Evolutionary conservation across 441 rosid genomes (phyloP), one percentile per base, ranked within the genome.

Genomic region (Bruguiera hainesii): DNA sequence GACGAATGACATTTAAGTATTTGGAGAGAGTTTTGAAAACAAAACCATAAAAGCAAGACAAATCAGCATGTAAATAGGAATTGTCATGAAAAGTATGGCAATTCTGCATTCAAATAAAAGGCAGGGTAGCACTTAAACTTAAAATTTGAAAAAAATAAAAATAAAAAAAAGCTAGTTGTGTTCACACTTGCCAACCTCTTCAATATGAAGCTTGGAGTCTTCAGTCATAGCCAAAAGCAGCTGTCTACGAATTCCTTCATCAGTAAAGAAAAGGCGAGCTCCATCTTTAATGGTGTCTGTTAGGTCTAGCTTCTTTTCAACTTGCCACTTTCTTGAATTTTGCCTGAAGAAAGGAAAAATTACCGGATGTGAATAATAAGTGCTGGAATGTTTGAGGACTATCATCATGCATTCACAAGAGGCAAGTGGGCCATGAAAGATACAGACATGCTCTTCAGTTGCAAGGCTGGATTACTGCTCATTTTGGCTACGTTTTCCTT

Each of bases 241-340:
- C 76, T 93, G 88, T 78, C 95, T 85, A 52, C 96, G 91, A 48
- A 93, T 93, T 78, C 90, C 84, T 79, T 87, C 91, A 69, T 93
- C 97, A 4, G 80, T 80, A 29, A 93, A 76, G 79, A 93, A 86
- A 67, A 93, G 96, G 55, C 93, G 96, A 79, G 98, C 87, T 57
- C 97, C 98, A 50, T 93, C 98, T 82, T 86, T 93, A 55, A 93
- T 86, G 68, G 97, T 90, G 77, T 89, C 93, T 23, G 94, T 90
- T 66, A 90, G 82, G 79, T 90, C 89, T 33, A 93, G 86, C 77
- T 90, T 93, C 64, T 60, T 78, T 71, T 70, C 46, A 37, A 81
- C 66, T 69, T 75, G 84, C 82, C 57, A 63, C 66, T 62, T 76
- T 71, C 79, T 79, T 29, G 88, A 78, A 65, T 69, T 80, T 73